A percentile compares a stretch with the other conserved stretches of the same genome.
These are phyloP conservation scores for Berkeleyomyces basicola DNA, from an alignment of 2,329 filamentous ascomycete genomes.

Conservation along the genomic window DNA sequence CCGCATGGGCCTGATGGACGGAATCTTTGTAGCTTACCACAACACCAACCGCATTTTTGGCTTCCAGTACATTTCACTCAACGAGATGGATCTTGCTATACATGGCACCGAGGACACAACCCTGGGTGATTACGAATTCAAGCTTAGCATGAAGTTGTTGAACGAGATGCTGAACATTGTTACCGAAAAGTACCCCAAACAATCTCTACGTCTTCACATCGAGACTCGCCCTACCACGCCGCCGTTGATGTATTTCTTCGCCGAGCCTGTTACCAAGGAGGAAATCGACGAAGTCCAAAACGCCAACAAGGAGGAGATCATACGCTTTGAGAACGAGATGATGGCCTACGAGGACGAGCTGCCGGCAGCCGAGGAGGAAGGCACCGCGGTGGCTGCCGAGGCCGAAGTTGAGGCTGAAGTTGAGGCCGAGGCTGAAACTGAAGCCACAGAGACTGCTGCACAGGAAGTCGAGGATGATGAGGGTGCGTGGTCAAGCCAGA, in stretches of 20 bases:
- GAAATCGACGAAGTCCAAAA: slow-evolving; percentile 61
- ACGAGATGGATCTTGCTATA: slow-evolving; percentile 80
- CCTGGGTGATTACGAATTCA: slow-evolving; percentile 75
- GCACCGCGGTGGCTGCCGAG: slow-evolving; percentile 8
- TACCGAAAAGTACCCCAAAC: slow-evolving; percentile 55
- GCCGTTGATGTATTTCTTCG: slow-evolving; percentile 77
- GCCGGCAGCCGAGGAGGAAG: slow-evolving; percentile 15
- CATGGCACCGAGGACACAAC: slow-evolving; percentile 53
- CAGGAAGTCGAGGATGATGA: slow-evolving; percentile 17
- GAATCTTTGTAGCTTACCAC: slow-evolving; percentile 93
- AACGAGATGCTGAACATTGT: slow-evolving; percentile 66
- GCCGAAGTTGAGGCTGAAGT: slow-evolving; percentile 13
- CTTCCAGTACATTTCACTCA: slow-evolving; percentile 79
- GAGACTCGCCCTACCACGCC: slow-evolving; percentile 48
- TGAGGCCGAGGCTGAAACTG: slow-evolving; percentile 13
- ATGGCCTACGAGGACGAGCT: slow-evolving; percentile 29
- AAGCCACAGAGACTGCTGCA: slow-evolving; percentile 13
- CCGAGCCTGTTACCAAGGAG: slow-evolving; percentile 60
- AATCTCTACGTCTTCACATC: slow-evolving; percentile 64
- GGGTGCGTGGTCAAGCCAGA: slow-evolving; percentile 18
- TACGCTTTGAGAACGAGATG: slow-evolving; percentile 50
- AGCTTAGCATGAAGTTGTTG: slow-evolving; percentile 58
- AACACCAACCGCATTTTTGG: slow-evolving; percentile 92
- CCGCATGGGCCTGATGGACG: slow-evolving; percentile 95
- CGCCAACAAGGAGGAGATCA: slow-evolving; percentile 44